A percentile compares a stretch with the other conserved stretches of the same genome.
phyloP scores from a whole-genome alignment of 306 rosid genomes.

The Trifolium pratense region DNA sequence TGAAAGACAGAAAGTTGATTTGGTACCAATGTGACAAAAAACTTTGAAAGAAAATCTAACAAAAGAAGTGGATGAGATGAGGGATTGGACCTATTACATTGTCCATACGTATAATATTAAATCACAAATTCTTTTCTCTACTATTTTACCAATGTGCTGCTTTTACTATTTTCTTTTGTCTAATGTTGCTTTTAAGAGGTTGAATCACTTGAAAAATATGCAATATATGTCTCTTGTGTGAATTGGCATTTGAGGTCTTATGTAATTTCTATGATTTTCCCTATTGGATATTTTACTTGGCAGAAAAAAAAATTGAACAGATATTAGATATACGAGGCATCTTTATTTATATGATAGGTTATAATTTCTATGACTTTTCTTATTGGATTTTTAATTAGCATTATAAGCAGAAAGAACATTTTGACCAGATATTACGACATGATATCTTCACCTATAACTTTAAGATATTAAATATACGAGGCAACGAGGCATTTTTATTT shows the following conservation, averaged over 20 bases:
- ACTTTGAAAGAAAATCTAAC: slow-evolving; percentile 42
- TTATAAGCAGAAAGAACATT: too few species aligned
- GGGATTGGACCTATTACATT: slow-evolving; percentile 31
- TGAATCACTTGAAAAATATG: slow-evolving; percentile 3
- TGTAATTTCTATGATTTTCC: neutral
- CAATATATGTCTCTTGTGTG: neutral
- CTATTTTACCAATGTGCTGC: slow-evolving; percentile 1
- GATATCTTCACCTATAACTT: too few species aligned
- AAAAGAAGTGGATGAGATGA: slow-evolving; percentile 36
- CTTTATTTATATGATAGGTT: too few species aligned
- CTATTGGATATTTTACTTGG: neutral
- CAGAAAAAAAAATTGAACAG: too few species aligned
- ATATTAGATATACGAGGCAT: too few species aligned
- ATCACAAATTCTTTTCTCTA: slow-evolving; percentile 13
- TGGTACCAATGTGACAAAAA: slow-evolving; percentile 49
- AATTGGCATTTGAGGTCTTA: slow-evolving; percentile 27
- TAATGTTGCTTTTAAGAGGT: slow-evolving; percentile 24
- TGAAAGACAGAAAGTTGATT: slow-evolving; percentile 34
- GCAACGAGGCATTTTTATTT: too few species aligned
- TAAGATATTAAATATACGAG: too few species aligned
- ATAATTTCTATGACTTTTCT: too few species aligned
- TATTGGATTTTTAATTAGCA: too few species aligned
- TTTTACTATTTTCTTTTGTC: slow-evolving; percentile 39
- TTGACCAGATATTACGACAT: too few species aligned
- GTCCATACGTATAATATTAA: slow-evolving; percentile 7